Evolutionary conservation across 345 rosid species (phyloP).

Genomic region (sweet orange (Citrus sinensis)): DVS_A1.0 CM039163.1:51607001-51607500

Average conservation of each 20-base stretch:
- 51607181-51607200: background rate
- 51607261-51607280: background rate
- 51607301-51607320: background rate
- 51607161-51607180: background rate
- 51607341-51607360: background rate
- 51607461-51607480: background rate
- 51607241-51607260: background rate
- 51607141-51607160: background rate
- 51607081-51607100: background rate
- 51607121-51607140: background rate
- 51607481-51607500: background rate
- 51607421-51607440: slow-evolving; percentile 2
- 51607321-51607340: background rate
- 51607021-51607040: background rate
- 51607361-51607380: background rate
- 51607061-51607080: background rate
- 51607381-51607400: background rate
- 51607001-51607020: background rate
- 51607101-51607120: background rate
- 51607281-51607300: background rate
- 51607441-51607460: background rate
- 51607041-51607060: background rate
- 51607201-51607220: background rate
- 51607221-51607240: background rate
- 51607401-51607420: background rate